phyloP scores from a whole-genome alignment of 164 flowering plant species.

The Umbilicus rupestris region DNA sequence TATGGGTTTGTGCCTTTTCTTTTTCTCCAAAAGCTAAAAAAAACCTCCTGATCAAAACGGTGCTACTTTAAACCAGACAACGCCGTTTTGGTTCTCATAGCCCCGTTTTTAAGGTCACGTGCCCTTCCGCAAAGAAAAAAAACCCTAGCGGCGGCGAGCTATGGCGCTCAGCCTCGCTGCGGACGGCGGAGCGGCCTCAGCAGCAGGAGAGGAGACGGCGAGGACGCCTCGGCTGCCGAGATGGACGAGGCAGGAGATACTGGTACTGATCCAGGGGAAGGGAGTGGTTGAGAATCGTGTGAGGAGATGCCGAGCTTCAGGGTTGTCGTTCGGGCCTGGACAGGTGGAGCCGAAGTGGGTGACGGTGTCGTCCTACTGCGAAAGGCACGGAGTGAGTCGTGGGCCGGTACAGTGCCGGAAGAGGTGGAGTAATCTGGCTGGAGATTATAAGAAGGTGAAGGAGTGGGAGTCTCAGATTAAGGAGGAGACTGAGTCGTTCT shows the following conservation, averaged over 20 bases:
- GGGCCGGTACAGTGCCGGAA: constrained; percentile 94
- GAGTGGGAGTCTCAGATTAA: constrained; percentile 51
- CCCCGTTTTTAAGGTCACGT: too few relatives aligned
- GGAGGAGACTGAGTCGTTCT: constrained; percentile 56
- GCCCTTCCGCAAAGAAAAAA: too few relatives aligned
- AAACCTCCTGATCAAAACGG: too few relatives aligned
- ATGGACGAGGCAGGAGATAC: constrained; percentile 90
- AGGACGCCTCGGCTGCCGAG: constrained; percentile 71
- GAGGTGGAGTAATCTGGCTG: constrained; percentile 84
- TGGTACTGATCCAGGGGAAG: constrained; percentile 86
- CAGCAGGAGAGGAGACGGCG: constrained; percentile 6
- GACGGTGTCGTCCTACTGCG: constrained; percentile 72
- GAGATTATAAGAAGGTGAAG: constrained; percentile 79
- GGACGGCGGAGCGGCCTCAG: too few relatives aligned
- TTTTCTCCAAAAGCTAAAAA: too few relatives aligned
- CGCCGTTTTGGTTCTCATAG: too few relatives aligned
- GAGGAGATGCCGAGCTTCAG: constrained; percentile 37
- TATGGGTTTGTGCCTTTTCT: too few relatives aligned
- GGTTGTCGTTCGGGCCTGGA: constrained; percentile 30
- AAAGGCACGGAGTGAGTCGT: constrained; percentile 68
- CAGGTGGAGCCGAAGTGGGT: constrained; percentile 88
- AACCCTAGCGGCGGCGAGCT: too few relatives aligned
- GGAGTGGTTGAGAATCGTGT: constrained; percentile 64
- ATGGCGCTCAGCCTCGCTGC: constrained; percentile 19
- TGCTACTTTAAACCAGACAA: too few relatives aligned